A percentile compares a stretch with the other conserved stretches of the same genome.
phyloP scores from a whole-genome alignment of 164 flowering plant species.

The Brasenia schreberi region DNA sequence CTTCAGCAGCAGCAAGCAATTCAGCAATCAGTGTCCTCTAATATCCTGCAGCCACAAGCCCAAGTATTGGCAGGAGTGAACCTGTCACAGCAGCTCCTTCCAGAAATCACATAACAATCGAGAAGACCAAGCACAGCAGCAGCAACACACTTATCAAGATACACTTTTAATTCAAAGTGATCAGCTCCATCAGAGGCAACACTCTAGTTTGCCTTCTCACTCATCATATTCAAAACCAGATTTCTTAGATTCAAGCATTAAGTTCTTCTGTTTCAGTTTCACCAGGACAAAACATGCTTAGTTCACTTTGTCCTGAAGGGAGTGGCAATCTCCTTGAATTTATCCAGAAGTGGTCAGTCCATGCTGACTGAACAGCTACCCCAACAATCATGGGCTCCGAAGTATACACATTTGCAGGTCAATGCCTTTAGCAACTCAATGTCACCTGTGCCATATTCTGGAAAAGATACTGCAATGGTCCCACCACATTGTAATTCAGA shows the following conservation, averaged over 20 bases:
- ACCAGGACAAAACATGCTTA: too few species aligned
- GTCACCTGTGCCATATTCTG: too few species aligned
- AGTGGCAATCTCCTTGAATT: too few species aligned
- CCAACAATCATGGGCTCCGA: too few species aligned
- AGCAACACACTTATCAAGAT: constrained; percentile 36
- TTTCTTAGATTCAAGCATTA: constrained; percentile 28
- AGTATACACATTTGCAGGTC: too few species aligned
- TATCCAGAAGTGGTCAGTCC: too few species aligned
- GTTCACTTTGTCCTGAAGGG: too few species aligned
- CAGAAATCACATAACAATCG: constrained; percentile 25
- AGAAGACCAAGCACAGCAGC: constrained; percentile 22
- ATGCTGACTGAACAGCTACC: too few species aligned
- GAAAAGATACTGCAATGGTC: too few species aligned
- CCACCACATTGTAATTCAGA: constrained; percentile 35
- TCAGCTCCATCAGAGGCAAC: constrained; percentile 44
- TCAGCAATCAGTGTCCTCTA: constrained; percentile 32
- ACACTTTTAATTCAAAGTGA: constrained; percentile 33
- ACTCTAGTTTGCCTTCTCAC: constrained; percentile 28
- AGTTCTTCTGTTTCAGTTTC: too few species aligned
- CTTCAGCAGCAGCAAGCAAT: constrained; percentile 30
- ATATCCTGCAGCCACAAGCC: constrained; percentile 31
- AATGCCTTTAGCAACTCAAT: too few species aligned
- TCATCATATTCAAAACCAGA: constrained; percentile 39
- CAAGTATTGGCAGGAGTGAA: constrained; percentile 28
- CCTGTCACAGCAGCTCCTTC: constrained; percentile 17